Evolutionary conservation across 2,329 filamentous ascomycete genomes (phyloP), one percentile per base, ranked within the genome.

Genomic region (Septoria petroselini): DNA sequence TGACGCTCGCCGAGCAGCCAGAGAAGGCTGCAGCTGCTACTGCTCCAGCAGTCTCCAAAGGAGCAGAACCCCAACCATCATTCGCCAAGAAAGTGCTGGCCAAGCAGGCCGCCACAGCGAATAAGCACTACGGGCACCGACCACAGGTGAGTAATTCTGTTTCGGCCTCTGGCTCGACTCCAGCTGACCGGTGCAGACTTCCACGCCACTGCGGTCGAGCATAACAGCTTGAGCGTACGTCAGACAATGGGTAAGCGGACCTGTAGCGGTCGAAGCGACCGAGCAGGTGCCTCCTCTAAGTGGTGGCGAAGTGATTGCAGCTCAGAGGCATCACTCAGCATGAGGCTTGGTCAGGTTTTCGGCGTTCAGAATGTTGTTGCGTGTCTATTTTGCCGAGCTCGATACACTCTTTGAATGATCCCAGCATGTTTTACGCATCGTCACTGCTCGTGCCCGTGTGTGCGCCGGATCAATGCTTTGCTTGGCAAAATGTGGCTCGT

Each of bases 1-100:
- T 72, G 74, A 73, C 75, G 75, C 69, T 71, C 74, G 75, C 69
- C 70, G 65, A 58, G 65, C 69, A 69, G 71, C 68, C 52, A 48
- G 50, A 58, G 43, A 17, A 52, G 49, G 57, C 60, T 62, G 61
- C 58, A 45, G 53, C 58, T 61, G 61, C 61, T 60, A 54, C 53
- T 59, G 58, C 56, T 57, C 53, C 61, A 52, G 60, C 58, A 60
- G 60, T 52, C 31, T 45, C 58, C 31, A 51, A 41, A 34, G 48
- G 44, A 53, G 48, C 53, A 55, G 53, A 51, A 34, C 41, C 29
- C 23, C 39, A 52, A 29, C 44, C 29, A 41, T 50, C 48, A 41
- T 54, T 57, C 41, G 57, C 55, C 11, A 52, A 53, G 39, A 58
- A 58, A 50, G 52, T 53, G 23, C 48, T 59, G 29, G 54, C 50